Evolutionary conservation across 2,329 filamentous ascomycete species (phyloP).

Genomic region (Myriosclerotinia scirpicola): DNA sequence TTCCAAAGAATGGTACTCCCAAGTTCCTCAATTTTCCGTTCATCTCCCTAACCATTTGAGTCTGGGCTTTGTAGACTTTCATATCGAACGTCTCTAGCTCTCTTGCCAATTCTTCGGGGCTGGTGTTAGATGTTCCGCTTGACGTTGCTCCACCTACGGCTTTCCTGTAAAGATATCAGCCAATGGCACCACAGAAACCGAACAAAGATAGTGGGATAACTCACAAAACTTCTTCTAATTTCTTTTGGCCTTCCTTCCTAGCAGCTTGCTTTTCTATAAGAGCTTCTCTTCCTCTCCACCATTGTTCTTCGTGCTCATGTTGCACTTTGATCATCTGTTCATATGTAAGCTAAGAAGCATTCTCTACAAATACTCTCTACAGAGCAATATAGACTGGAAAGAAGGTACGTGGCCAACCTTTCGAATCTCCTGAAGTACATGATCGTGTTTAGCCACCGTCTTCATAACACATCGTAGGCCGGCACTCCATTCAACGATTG

Average conservation of each 20-base stretch:
- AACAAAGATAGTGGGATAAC: constrained; percentile 31
- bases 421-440: constrained; percentile 47
- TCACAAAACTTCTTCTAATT: constrained; percentile 55
- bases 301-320: constrained; percentile 61
- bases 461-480: constrained; percentile 53
- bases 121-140: constrained; percentile 34
- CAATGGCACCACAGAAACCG: neutral
- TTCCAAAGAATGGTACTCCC: constrained; percentile 61
- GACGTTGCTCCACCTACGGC: constrained; percentile 47
- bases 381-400: neutral
- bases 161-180: constrained; percentile 39
- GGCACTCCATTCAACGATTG: constrained; percentile 52
- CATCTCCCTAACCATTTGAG: constrained; percentile 60
- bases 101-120: constrained; percentile 47
- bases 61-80: constrained; percentile 61
- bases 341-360: constrained; percentile 19
- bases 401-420: constrained; percentile 29
- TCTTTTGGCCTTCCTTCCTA: constrained; percentile 53
- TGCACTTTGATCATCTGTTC: constrained; percentile 60
- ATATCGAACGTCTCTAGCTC: constrained; percentile 59
- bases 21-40: constrained; percentile 54
- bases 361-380: neutral
- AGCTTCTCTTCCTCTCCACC: constrained; percentile 54
- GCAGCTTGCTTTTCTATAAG: constrained; percentile 52
- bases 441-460: constrained; percentile 48